Base-by-base conservation (phyloP, 2,329 filamentous ascomycete genomes). In the Nemania diffusa region DNA sequence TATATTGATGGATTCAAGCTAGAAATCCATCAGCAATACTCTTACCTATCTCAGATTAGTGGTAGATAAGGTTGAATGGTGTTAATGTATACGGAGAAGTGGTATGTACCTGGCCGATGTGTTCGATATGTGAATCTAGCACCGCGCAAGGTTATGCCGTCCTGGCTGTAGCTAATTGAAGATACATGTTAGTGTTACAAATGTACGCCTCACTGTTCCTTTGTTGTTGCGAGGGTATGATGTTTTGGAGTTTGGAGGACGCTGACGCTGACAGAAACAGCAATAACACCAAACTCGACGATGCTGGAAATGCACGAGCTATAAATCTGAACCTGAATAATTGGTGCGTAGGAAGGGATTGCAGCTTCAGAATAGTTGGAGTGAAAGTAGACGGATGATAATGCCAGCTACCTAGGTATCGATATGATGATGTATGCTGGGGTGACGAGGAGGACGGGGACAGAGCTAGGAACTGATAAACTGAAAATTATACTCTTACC, bases 31-130 rank as follows among this genome's bases (percentile, higher is more conserved):
- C 20, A 22, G 56, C 1, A 17, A 44, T 22, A 27, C 15, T 20
- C 48, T 60, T 64, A 55, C 56, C 40, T 55, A 27, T 55, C 40
- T 22, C 4, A 24, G 24, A n/a, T 32, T 17, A 50, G 22, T 24
- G 0, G 26, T 17, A 46, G 9, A 22, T 34, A 13, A 27, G 20
- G 27, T 22, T 46, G 26, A 20, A 22, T 29, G 24, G 17, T 51
- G 3, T 20, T 57, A 17, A 8, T 22, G 22, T 27, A n/a, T 40
- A 27, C 26, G 9, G 3, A 22, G 37, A n/a, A 6, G 37, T 3
- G 17, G 42, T 9, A 22, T 9, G 29, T 11, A 17, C 22, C n/a
- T 27, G 5, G 24, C 13, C 15, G 5, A 13, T 24, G 11, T 50
- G n/a, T 42, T 32, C 13, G 8, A 34, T 27, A 6, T 26, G 22